A percentile compares a stretch with the other conserved stretches of the same genome.
Evolutionary conservation across 73 alveolate species (phyloP).

Genomic region (Paramecium biaurelia): DNA sequence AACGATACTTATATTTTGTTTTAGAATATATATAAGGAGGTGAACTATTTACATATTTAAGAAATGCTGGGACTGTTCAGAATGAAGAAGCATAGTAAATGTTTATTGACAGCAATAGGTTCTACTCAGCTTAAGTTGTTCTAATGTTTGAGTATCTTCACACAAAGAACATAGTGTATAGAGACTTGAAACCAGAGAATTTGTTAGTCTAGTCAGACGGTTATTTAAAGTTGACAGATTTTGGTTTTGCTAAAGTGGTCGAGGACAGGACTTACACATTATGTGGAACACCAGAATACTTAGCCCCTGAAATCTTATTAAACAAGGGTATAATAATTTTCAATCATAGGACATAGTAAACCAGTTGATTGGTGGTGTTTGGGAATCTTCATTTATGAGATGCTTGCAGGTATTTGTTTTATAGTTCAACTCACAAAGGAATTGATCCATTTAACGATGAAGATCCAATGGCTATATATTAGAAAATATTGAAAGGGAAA

Average conservation of each 20-base stretch:
- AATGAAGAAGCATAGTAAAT: conserved; percentile 72
- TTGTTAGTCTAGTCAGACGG: conserved; percentile 92
- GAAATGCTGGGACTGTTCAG: conserved; percentile 85
- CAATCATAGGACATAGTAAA: conserved; percentile 93
- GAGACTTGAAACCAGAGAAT: conserved; percentile 98
- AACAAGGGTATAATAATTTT: conserved; percentile 66
- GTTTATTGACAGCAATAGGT: conserved; percentile 65
- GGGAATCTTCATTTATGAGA: conserved; percentile 93
- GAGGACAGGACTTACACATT: conserved; percentile 98
- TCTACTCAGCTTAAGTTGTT: conserved; percentile 71
- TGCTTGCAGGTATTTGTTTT: conserved; percentile 83
- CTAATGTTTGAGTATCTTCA: conserved; percentile 95
- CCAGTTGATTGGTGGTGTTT: conserved; percentile 99
- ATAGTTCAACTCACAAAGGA: conserved; percentile 63
- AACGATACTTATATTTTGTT: conserved; percentile 85
- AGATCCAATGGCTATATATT: conserved; percentile 97
- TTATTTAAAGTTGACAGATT: conserved; percentile 96
- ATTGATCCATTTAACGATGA: conserved; percentile 92
- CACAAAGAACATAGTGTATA: conserved; percentile 91
- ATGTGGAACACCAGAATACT: conserved; percentile 99
- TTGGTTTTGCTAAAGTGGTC: conserved; percentile 98
- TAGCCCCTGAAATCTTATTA: conserved; percentile 97
- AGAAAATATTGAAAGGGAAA: conserved; percentile 89
- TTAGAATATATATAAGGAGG: conserved; percentile 97
- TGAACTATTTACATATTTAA: conserved; percentile 89